Evolutionary conservation across 257 asterid species (phyloP).

Genomic region (Perilla frutescens): DNA sequence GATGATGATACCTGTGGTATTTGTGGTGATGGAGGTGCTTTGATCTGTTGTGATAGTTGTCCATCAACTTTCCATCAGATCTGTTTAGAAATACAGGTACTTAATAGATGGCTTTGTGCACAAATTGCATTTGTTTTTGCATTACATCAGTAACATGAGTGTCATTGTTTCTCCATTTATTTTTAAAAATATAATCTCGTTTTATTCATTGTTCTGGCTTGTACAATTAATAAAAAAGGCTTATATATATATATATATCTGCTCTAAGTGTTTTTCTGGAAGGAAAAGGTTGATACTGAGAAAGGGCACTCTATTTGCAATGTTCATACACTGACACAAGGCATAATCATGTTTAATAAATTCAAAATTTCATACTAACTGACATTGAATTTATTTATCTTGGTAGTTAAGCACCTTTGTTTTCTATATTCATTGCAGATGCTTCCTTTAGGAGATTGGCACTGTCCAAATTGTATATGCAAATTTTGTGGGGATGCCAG

Average conservation of each 20-base stretch:
- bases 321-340: slow-evolving; percentile 13
- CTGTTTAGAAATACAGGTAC: slow-evolving; percentile 84
- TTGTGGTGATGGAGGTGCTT: slow-evolving; percentile 96
- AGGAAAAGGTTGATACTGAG: neutral
- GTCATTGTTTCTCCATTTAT: slow-evolving; percentile 23
- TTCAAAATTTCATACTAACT: slow-evolving; percentile 13
- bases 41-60: slow-evolving; percentile 95
- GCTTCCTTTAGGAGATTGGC: slow-evolving; percentile 95
- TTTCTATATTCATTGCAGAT: slow-evolving; percentile 50
- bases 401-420: slow-evolving; percentile 27
- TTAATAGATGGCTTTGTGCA: slow-evolving; percentile 14
- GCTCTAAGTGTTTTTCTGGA: neutral
- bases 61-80: slow-evolving; percentile 91
- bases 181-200: slow-evolving; percentile 2
- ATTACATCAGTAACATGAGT: slow-evolving; percentile 24
- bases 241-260: slow-evolving; percentile 25
- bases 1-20: slow-evolving; percentile 93
- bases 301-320: slow-evolving; percentile 7
- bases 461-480: slow-evolving; percentile 86
- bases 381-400: slow-evolving; percentile 22
- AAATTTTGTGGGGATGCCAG: slow-evolving; percentile 69
- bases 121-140: slow-evolving; percentile 10
- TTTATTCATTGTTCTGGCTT: slow-evolving; percentile 4
- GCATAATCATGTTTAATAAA: neutral
- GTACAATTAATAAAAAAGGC: neutral